These are phyloP conservation scores for Scutellaria minor DNA, from an alignment of 257 asterid species.

Conservation along the genomic window DNA sequence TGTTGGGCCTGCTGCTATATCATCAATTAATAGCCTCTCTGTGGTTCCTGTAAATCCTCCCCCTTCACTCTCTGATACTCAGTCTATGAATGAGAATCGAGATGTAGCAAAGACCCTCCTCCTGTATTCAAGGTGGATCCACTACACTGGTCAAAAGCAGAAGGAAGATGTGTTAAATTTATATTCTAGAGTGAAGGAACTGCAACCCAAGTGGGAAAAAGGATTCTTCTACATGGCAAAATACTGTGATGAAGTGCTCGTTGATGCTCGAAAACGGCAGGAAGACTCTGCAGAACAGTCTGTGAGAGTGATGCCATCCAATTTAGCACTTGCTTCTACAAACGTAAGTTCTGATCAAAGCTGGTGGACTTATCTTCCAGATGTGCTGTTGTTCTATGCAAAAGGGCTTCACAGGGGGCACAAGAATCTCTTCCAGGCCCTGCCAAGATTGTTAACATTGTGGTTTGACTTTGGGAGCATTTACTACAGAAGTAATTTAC, in stretches of 20 bases:
- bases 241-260: slow-evolving; percentile 91
- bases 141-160: slow-evolving; percentile 94
- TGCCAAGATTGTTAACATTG: slow-evolving; percentile 89
- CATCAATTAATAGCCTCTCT: slow-evolving; percentile 87
- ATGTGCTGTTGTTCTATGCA: slow-evolving; percentile 84
- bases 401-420: slow-evolving; percentile 97
- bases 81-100: slow-evolving; percentile 56
- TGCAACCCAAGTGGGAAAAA: slow-evolving; percentile 97
- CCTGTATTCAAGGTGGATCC: slow-evolving; percentile 93
- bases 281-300: slow-evolving; percentile 66
- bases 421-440: slow-evolving; percentile 94
- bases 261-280: slow-evolving; percentile 95
- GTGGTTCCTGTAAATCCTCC: slow-evolving; percentile 81
- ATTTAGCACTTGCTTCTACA: slow-evolving; percentile 52
- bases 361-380: slow-evolving; percentile 95
- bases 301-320: slow-evolving; percentile 55
- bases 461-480: slow-evolving; percentile 95
- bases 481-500: slow-evolving; percentile 55
- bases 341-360: slow-evolving; percentile 63
- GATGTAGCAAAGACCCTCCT: slow-evolving; percentile 92
- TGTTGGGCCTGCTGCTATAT: slow-evolving; percentile 82
- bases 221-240: slow-evolving; percentile 96
- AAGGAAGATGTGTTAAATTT: slow-evolving; percentile 90
- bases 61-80: slow-evolving; percentile 64
- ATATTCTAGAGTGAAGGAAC: slow-evolving; percentile 87